Base-by-base conservation (phyloP, 208 protist genomes). In the Crithidia mellificae region DNA sequence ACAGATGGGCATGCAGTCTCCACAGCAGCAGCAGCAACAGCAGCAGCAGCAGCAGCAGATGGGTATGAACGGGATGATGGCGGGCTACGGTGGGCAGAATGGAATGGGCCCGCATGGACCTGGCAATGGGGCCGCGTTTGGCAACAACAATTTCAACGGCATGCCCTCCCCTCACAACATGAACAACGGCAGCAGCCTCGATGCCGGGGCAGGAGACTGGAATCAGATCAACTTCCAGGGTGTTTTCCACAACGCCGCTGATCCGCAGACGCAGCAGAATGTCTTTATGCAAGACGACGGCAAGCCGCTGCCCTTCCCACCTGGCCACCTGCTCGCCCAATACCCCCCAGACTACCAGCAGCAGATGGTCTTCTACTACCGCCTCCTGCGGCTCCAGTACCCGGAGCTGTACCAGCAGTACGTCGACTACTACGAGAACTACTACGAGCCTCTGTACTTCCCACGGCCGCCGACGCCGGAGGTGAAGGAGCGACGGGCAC, bases 391-490 rank as follows among this genome's bases (percentile, higher is more conserved):
- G 17, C 67, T 74, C 20, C 72, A 79, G 56, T 81, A 87, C 56
- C 82, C 82, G 2, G 74, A 87, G 22, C 58, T 84, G 11, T 87
- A 87, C 24, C 64, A 74, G 68, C 82, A 87, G 68, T 87, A 87
- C 62, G 66, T 81, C 1, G 58, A 81, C 32, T 87, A 87, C 63
- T 83, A 84, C 67, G 41, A 77, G 15, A 80, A 44, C 19, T 87
- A 81, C 69, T 87, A 82, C 61, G 69, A 67, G 52, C 78, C 72
- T 2, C 65, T 84, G 6, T 80, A 82, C 63, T 44, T 56, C 43
- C 75, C 68, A 2, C 34, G 17, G 27, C 34, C 63, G 11, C 20
- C 46, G 11, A 36, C 52, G 49, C 57, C 52, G 8, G 41, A 55
- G 29, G 52, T 50, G 36, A 38, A 68, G 38, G 49, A 65, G 41